Base-by-base conservation (phyloP, 495 filamentous ascomycete species). In the Penicillium steckii region DNA sequence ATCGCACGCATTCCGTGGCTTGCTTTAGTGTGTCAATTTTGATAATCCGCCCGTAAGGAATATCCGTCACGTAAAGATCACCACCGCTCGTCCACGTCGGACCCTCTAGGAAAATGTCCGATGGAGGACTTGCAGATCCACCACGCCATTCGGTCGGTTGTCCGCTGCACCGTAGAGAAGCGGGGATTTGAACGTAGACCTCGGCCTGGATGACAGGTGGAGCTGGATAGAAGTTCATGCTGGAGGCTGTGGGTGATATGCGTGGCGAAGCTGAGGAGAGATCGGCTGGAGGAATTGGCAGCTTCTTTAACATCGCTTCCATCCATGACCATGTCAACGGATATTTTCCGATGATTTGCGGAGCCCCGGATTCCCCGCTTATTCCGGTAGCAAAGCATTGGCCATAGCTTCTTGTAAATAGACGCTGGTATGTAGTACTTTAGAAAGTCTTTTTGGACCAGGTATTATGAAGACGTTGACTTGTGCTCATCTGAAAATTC, bases 21-120 rank as follows among this genome's bases (percentile, higher is more conserved):
- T 57, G 30, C 7, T 53, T 50, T 4, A 56, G 37, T 4, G 32
- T 12, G 29, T 59, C 57, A 18, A 68, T 62, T 12, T 60, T 60
- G 35, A 68, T 30, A 18, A 65, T 65, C n/a, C 65, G 59, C 12
- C 65, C 65, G 30, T 63, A 68, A 1, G 65, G 59, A 18, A 68
- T 54, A 32, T 68, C 65, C 4, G 55, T 57, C 21, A 65, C 48
- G 37, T 58, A 65, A 13, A 68, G 38, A 35, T 35, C 32, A n/a
- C 32, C 32, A n/a, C n/a, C 17, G 12, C n/a, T 35, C 13, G 2
- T 35, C 32, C 41, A 50, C 1, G 47, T 53, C 13, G 64, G 64
- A 9, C 64, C 60, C 35, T 67, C 60, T 2, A 67, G 53, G 42
- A 64, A 61, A 27, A 67, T 59, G 7, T 54, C 64, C 22, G 50